Evolutionary conservation across 1,139 yeast species (phyloP), one percentile per base, ranked within the genome.

Genomic region (Suhomyces bribrorum): DNA sequence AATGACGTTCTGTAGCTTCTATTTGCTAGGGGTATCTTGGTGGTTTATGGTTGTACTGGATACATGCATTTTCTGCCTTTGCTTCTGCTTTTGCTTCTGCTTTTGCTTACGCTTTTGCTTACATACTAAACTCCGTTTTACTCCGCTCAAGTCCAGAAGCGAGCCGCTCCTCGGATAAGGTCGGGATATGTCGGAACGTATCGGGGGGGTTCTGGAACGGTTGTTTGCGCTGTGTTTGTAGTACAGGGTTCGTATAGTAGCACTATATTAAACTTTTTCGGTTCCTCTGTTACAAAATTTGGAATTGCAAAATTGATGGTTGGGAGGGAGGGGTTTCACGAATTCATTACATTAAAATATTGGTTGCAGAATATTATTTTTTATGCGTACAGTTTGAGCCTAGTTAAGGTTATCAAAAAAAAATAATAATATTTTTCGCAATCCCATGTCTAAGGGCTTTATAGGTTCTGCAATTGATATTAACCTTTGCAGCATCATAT

Each of bases 401-500:
- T 8, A n/a, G 23, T n/a, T 20, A n/a, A 8, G 11, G 11, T 20
- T 20, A 5, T 20, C 11, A 3, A 8, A 20, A 20, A 20, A 20
- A 20, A 20, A 8, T 8, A 20, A 8, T 20, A 8, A 20, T 20
- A 20, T 20, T 20, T 20, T 20, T 20, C 23, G 23, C 23, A 20
- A 20, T 20, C 8, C 23, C 23, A 20, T 20, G 23, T 20, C 23
- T 20, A 20, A 20, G 23, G 11, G 23, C 23, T 23, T 22, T 23
- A 22, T 14, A 17, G n/a, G 16, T 14, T 13, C 23, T 24, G 24
- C 12, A 24, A 25, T 22, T 31, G 26, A 31, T 31, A 27, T 31
- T 37, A 24, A 34, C 28, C 34, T 27, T 32, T 38, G 23, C 27
- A 38, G 30, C 36, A 30, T 25, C 31, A 32, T n/a, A n/a, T 20